Evolutionary conservation across 345 rosid genomes (phyloP).

Genomic region (Carallia brachiata): DNA sequence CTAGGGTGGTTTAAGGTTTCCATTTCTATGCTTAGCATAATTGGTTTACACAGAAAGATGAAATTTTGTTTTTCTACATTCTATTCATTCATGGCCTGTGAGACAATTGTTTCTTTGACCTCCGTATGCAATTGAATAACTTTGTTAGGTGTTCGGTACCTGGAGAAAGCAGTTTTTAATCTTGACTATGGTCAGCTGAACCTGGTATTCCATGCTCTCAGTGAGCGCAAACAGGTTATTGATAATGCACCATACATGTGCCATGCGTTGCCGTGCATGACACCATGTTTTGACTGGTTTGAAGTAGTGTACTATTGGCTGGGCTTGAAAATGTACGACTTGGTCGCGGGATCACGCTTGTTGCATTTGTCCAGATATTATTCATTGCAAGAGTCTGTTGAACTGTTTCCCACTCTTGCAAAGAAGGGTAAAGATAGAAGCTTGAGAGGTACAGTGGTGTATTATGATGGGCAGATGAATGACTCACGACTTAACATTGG

Average conservation of each 20-base stretch:
- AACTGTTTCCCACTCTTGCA: slow-evolving; percentile 94
- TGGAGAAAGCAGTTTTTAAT: slow-evolving; percentile 97
- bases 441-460: slow-evolving; percentile 88
- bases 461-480: slow-evolving; percentile 99
- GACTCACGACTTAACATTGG: slow-evolving; percentile 89
- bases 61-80: background rate
- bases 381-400: slow-evolving; percentile 74
- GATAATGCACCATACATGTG: slow-evolving; percentile 96
- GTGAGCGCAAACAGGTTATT: slow-evolving; percentile 90
- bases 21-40: background rate
- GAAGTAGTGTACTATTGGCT: slow-evolving; percentile 91
- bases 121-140: background rate
- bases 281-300: slow-evolving; percentile 96
- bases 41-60: background rate
- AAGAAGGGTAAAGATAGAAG: slow-evolving; percentile 60
- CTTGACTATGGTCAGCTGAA: slow-evolving; percentile 91
- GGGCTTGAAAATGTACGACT: slow-evolving; percentile 93
- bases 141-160: slow-evolving; percentile 76
- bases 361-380: slow-evolving; percentile 89
- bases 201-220: slow-evolving; percentile 95
- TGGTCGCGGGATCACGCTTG: slow-evolving; percentile 84
- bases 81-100: background rate
- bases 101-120: background rate
- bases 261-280: slow-evolving; percentile 97
- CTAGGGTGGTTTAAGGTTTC: no score